Evolutionary conservation across 371 early-diverging fungal genomes (phyloP).

Genomic region (Rhizopus sp.): DNA sequence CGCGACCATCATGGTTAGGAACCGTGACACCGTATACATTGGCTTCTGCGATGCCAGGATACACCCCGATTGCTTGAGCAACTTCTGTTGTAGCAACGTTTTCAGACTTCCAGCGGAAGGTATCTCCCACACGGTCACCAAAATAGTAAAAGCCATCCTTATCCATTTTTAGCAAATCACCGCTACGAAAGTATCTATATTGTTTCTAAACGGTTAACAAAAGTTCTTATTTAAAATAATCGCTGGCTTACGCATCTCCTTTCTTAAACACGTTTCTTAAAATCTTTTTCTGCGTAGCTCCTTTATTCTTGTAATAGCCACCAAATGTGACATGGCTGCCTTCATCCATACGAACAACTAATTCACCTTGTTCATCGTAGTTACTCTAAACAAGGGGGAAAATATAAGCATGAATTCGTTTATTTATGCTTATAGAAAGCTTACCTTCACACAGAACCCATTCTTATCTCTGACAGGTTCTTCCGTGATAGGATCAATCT

Average conservation of each 20-base stretch:
- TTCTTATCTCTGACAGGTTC: slow-evolving; percentile 37
- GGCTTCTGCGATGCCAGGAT: slow-evolving; percentile 60
- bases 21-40: slow-evolving; percentile 63
- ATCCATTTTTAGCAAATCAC: slow-evolving; percentile 64
- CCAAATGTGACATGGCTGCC: slow-evolving; percentile 23
- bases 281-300: slow-evolving; percentile 53
- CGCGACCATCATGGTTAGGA: slow-evolving; percentile 62
- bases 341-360: slow-evolving; percentile 38
- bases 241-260: slow-evolving; percentile 23
- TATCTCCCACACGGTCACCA: slow-evolving; percentile 75
- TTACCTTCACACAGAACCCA: slow-evolving; percentile 50
- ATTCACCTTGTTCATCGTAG: slow-evolving; percentile 55
- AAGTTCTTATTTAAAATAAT: neutral
- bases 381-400: slow-evolving; percentile 12
- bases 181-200: slow-evolving; percentile 62
- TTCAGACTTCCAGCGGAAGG: slow-evolving; percentile 75
- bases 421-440: neutral
- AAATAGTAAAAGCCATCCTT: slow-evolving; percentile 67
- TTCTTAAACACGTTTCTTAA: slow-evolving; percentile 34
- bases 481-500: slow-evolving; percentile 47
- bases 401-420: neutral
- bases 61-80: slow-evolving; percentile 55
- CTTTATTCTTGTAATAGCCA: slow-evolving; percentile 48
- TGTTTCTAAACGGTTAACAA: neutral
- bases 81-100: slow-evolving; percentile 73